Evolutionary conservation across 306 rosid genomes (phyloP), one percentile per base, ranked within the genome.

Genomic region (Benincasa hispida): DNA sequence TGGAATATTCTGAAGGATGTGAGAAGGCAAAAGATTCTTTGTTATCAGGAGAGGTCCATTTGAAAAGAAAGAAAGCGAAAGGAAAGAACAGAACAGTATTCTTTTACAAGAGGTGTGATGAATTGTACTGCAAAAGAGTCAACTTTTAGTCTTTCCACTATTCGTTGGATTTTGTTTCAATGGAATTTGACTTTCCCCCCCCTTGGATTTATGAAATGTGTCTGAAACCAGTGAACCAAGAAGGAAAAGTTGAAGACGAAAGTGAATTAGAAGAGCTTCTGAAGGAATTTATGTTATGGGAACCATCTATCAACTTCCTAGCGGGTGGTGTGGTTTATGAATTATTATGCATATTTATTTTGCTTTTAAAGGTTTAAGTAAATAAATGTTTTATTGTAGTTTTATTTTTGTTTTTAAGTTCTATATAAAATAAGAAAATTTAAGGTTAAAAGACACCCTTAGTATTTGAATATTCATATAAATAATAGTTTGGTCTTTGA

Each of bases 51-150:
- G 67, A 28, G 27, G 72, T 37, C 24, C 10, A 32, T 9, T 8
- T 32, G 42, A 62, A 35, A 65, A 65, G 72, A 65, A 65, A n/a
- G 72, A 65, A 65, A 65, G 72, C 48, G n/a, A 65, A 65, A 65
- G 17, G 50, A 62, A 62, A 61, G 25, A 34, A 62, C 9, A 61
- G n/a, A 39, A 18, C 27, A 63, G 27, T 35, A 35, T 34, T 63
- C 72, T 35, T 18, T 35, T 34, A 8, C 24, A 8, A 17, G 8
- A 17, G 6, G 12, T 15, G 5, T 27, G 67, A 28, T 60, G 67
- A 60, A 60, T 28, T 60, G 10, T 4, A 10, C 6, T 28, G 41
- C 41, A 60, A 14, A 22, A 28, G 5, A 32, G 68, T 61, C 68
- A 30, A 30, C 2, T 28, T 61, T 61, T 34, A 63, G 70, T 63